A percentile compares a stretch with the other conserved stretches of the same genome.
These are phyloP conservation scores for Nicotiana undulata DNA, from an alignment of 257 asterid species.

Conservation along the genomic window DNA sequence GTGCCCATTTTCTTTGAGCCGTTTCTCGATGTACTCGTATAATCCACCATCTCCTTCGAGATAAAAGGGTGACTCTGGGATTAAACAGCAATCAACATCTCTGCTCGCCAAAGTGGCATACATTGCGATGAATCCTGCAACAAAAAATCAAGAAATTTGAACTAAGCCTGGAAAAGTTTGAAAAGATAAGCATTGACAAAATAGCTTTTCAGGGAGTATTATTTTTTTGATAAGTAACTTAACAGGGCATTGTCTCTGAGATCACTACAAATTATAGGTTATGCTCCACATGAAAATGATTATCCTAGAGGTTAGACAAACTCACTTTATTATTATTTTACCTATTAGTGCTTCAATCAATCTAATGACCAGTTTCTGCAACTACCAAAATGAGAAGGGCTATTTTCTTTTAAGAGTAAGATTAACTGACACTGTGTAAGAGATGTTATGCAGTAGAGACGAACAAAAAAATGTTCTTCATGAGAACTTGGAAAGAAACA, in stretches of 20 bases:
- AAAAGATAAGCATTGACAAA: neutral
- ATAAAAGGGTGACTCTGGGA: constrained; percentile 65
- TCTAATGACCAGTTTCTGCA: neutral
- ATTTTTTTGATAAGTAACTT: neutral
- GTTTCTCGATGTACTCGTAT: constrained; percentile 40
- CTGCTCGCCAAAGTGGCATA: constrained; percentile 74
- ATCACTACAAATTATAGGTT: neutral
- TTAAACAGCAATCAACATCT: constrained; percentile 75
- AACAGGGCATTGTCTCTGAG: neutral
- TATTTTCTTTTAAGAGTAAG: neutral
- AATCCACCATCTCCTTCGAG: constrained; percentile 67
- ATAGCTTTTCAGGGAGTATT: neutral
- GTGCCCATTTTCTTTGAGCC: constrained; percentile 64
- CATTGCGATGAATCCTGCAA: constrained; percentile 65
- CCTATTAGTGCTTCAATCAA: neutral
- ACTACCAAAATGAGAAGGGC: neutral
- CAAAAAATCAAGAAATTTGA: neutral
- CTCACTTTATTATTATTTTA: neutral
- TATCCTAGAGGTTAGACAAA: neutral
- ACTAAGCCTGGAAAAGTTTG: neutral
- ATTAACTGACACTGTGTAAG: neutral
- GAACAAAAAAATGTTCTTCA: neutral
- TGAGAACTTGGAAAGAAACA: neutral
- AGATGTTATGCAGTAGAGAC: neutral
- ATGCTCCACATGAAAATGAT: neutral